phyloP scores from a whole-genome alignment of 1,284 basidiomycete genomes.

The Schizophyllum commune region DNA sequence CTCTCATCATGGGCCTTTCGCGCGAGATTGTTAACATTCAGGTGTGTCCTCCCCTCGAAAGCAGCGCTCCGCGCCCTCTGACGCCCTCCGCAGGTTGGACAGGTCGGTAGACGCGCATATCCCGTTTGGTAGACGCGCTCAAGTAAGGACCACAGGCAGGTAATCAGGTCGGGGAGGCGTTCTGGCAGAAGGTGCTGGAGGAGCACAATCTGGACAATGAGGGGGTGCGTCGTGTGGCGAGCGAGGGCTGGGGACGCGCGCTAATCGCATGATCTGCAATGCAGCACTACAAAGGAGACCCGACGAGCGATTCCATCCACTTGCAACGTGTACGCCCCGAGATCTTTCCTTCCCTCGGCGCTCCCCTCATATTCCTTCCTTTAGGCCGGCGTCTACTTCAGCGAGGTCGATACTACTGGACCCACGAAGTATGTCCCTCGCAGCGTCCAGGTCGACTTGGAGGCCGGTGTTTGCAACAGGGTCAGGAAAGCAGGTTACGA shows the following conservation, averaged over 20 bases:
- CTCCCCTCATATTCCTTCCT: not conserved
- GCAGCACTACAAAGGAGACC: conserved; percentile 30
- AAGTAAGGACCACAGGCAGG: conserved; percentile 39
- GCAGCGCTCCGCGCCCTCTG: not conserved
- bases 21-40: conserved; percentile 65
- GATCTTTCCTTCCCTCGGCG: not conserved
- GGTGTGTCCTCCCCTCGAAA: conserved; percentile 23
- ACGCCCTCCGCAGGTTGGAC: conserved; percentile 39
- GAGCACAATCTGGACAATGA: conserved; percentile 71
- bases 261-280: conserved; percentile 16
- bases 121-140: conserved; percentile 10
- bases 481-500: conserved; percentile 31
- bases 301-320: conserved; percentile 29
- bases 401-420: conserved; percentile 42
- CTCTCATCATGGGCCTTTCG: conserved; percentile 23
- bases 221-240: conserved; percentile 42
- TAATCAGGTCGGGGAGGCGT: conserved; percentile 72
- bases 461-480: conserved; percentile 82
- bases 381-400: conserved; percentile 71
- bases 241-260: conserved; percentile 1
- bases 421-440: conserved; percentile 84
- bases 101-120: conserved; percentile 39
- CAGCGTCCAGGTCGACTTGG: conserved; percentile 86
- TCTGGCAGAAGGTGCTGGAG: conserved; percentile 73
- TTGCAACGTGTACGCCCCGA: conserved; percentile 28